phyloP scores from a whole-genome alignment of 202 grass and related monocot species.

The Panicum virgatum region DNA sequence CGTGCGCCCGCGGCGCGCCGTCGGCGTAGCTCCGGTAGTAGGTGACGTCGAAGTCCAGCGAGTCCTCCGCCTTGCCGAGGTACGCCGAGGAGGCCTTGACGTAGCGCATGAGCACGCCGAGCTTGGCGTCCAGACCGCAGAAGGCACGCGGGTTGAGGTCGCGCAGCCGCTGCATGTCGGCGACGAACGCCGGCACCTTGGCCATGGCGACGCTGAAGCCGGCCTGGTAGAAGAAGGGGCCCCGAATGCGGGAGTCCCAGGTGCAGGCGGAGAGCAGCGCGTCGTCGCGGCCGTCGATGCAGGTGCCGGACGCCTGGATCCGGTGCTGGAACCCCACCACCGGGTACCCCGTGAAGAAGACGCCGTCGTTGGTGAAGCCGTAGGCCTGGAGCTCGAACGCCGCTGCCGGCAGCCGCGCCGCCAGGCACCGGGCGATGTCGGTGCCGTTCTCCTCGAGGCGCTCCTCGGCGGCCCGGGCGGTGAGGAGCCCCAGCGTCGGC shows the following conservation, averaged over 20 bases:
- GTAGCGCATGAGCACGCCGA: slow-evolving; percentile 70
- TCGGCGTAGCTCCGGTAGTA: slow-evolving; percentile 59
- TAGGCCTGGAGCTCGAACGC: slow-evolving; percentile 31
- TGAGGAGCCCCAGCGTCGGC: neutral
- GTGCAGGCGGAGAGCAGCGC: slow-evolving; percentile 45
- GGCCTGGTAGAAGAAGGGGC: slow-evolving; percentile 53
- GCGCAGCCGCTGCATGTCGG: slow-evolving; percentile 57
- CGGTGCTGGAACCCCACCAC: slow-evolving; percentile 59
- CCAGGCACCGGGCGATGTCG: slow-evolving; percentile 28
- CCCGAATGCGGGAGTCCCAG: slow-evolving; percentile 50
- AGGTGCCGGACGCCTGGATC: slow-evolving; percentile 45
- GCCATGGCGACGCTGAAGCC: slow-evolving; percentile 57
- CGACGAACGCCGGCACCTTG: slow-evolving; percentile 51
- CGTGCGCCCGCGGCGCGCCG: slow-evolving; percentile 31
- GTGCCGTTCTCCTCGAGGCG: slow-evolving; percentile 32
- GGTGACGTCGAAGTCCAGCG: slow-evolving; percentile 70
- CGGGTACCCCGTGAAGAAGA: slow-evolving; percentile 60
- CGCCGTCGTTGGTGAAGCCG: slow-evolving; percentile 65
- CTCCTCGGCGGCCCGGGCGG: slow-evolving; percentile 30
- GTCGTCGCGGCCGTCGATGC: slow-evolving; percentile 25
- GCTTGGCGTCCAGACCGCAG: slow-evolving; percentile 49
- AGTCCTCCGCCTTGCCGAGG: slow-evolving; percentile 70
- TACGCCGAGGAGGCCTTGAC: slow-evolving; percentile 59
- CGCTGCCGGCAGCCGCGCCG: slow-evolving; percentile 23
- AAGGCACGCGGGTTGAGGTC: slow-evolving; percentile 50